Evolutionary conservation across 2,329 filamentous ascomycete species (phyloP).

Genomic region (Aureobasidium subglaciale): DNA sequence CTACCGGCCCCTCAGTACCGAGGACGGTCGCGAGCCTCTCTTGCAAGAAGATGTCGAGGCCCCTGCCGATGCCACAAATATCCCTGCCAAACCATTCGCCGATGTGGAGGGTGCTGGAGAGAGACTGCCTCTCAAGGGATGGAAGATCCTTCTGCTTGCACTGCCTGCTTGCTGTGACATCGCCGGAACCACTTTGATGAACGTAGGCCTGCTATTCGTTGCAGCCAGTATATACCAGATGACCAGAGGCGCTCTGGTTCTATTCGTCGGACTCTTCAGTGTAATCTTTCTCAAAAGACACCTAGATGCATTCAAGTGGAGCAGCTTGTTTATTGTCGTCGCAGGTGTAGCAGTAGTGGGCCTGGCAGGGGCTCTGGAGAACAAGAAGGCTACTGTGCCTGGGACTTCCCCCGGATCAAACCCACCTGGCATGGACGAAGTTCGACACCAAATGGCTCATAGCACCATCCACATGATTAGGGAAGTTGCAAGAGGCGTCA

Average conservation of each 20-base stretch:
- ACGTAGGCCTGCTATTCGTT: slow-evolving; percentile 86
- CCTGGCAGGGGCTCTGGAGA: slow-evolving; percentile 79
- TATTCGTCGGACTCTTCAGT: slow-evolving; percentile 94
- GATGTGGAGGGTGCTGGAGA: slow-evolving; percentile 34
- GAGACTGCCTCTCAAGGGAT: slow-evolving; percentile 55
- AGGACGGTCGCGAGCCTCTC: slow-evolving; percentile 4
- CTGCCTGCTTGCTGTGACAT: slow-evolving; percentile 91
- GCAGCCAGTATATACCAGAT: slow-evolving; percentile 98
- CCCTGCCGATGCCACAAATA: slow-evolving; percentile 31
- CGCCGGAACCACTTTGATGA: slow-evolving; percentile 93
- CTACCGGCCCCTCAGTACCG: slow-evolving; percentile 16
- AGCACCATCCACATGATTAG: neutral
- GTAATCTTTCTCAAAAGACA: slow-evolving; percentile 79
- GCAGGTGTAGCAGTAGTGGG: slow-evolving; percentile 83
- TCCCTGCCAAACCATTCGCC: slow-evolving; percentile 46
- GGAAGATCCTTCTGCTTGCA: slow-evolving; percentile 66
- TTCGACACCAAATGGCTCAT: neutral
- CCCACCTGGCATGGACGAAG: neutral
- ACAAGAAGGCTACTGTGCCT: slow-evolving; percentile 39
- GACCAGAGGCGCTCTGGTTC: slow-evolving; percentile 87
- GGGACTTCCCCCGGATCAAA: slow-evolving; percentile 22
- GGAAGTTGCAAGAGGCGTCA: slow-evolving; percentile 29
- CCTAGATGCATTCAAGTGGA: slow-evolving; percentile 85
- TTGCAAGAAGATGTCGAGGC: slow-evolving; percentile 13
- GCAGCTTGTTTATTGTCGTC: slow-evolving; percentile 79